phyloP scores from a whole-genome alignment of 2,329 filamentous ascomycete genomes.

The Pochonia chlamydosporia region DNA sequence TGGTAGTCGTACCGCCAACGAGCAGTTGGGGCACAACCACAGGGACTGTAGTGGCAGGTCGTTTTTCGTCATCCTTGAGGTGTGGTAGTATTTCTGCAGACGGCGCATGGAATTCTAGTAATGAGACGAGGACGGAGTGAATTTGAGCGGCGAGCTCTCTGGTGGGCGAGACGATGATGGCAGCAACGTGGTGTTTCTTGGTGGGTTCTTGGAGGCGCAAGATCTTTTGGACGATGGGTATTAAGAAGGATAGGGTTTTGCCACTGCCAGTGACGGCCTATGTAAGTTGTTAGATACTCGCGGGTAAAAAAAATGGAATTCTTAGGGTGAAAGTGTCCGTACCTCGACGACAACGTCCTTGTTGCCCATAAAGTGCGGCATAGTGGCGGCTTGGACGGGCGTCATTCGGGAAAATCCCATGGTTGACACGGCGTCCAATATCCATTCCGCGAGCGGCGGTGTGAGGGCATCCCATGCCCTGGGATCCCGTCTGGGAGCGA shows the following conservation, averaged over 20 bases:
- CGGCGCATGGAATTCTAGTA: constrained; percentile 77
- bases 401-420: constrained; percentile 89
- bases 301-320: too few relatives aligned
- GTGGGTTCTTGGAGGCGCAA: constrained; percentile 74
- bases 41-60: constrained; percentile 36
- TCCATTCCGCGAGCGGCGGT: constrained; percentile 56
- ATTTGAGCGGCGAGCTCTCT: constrained; percentile 91
- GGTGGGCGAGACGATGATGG: constrained; percentile 85
- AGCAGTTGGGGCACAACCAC: constrained; percentile 81
- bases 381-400: constrained; percentile 87
- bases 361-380: constrained; percentile 82
- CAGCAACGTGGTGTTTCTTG: constrained; percentile 84
- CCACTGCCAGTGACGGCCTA: constrained; percentile 84
- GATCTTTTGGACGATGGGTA: constrained; percentile 78
- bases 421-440: constrained; percentile 72
- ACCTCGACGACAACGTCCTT: constrained; percentile 90
- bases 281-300: background rate
- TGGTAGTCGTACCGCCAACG: constrained; percentile 71
- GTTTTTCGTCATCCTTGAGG: constrained; percentile 50
- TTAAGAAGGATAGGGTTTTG: constrained; percentile 81
- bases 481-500: constrained; percentile 36
- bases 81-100: constrained; percentile 62
- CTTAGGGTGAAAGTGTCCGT: constrained; percentile 7
- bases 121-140: constrained; percentile 67
- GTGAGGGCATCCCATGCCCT: constrained; percentile 38